A percentile compares a stretch with the other conserved stretches of the same genome.
These are phyloP conservation scores for Lichtheimia corymbifera DNA, from an alignment of 371 early-diverging fungal species.

Conservation along the genomic window DNA sequence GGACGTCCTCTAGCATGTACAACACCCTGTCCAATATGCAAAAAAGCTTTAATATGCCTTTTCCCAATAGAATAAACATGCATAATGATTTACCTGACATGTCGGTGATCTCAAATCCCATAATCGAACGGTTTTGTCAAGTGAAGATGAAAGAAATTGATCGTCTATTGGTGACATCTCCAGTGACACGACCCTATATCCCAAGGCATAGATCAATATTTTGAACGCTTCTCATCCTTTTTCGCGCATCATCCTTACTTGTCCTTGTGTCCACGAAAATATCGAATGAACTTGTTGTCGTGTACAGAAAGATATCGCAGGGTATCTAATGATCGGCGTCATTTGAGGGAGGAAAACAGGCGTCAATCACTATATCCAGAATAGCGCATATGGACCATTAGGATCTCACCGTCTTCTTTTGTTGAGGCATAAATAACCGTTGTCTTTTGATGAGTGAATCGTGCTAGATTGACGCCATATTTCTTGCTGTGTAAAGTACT, in stretches of 20 bases:
- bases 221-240: not conserved
- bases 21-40: conserved; percentile 31
- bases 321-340: conserved; percentile 58
- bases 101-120: conserved; percentile 77
- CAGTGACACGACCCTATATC: conserved; percentile 67
- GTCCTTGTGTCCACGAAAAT: conserved; percentile 86
- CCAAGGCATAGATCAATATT: not conserved
- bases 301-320: conserved; percentile 89
- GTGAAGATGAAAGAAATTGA: conserved; percentile 69
- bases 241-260: conserved; percentile 39
- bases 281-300: conserved; percentile 90
- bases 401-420: conserved; percentile 79
- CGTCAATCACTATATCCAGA: not conserved
- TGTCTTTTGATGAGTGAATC: conserved; percentile 79
- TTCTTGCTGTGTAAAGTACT: conserved; percentile 77
- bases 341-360: not conserved
- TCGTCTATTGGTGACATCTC: conserved; percentile 84
- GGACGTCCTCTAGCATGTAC: conserved; percentile 53
- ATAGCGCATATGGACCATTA: not conserved
- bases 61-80: not conserved
- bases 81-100: conserved; percentile 55
- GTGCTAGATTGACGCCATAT: conserved; percentile 82
- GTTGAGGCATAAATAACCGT: conserved; percentile 89
- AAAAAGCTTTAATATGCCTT: not conserved
- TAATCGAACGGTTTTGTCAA: conserved; percentile 73